Conservation (phyloP, 805 yeast genomes). For the Lipomyces kockii region DNA sequence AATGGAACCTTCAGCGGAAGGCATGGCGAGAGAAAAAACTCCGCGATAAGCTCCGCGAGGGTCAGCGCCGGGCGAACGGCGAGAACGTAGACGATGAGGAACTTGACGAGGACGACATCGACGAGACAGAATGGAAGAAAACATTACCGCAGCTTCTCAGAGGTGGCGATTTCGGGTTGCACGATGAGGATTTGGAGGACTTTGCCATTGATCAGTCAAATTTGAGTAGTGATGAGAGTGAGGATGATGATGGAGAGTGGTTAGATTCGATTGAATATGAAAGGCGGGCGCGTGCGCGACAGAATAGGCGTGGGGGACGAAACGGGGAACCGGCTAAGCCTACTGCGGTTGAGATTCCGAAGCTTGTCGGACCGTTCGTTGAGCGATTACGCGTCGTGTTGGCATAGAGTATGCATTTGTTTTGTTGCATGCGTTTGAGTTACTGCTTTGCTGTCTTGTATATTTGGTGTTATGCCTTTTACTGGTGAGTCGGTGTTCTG, state of each 20-base stretch:
- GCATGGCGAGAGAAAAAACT: slow-evolving; percentile 41
- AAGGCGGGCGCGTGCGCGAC: slow-evolving; percentile 40
- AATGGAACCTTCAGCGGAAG: slow-evolving; percentile 47
- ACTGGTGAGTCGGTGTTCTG: not conserved
- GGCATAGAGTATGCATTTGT: slow-evolving; percentile 13
- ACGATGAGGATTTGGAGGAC: slow-evolving; percentile 56
- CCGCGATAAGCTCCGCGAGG: slow-evolving; percentile 32
- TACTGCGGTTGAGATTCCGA: slow-evolving; percentile 28
- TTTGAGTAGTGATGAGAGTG: slow-evolving; percentile 44
- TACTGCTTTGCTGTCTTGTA: not conserved
- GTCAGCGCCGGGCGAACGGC: slow-evolving; percentile 34
- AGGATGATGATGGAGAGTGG: slow-evolving; percentile 41
- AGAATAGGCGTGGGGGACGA: slow-evolving; percentile 29
- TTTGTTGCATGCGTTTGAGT: not conserved
- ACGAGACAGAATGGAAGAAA: slow-evolving; percentile 51
- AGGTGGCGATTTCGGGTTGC: slow-evolving; percentile 54
- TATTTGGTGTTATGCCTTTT: not conserved
- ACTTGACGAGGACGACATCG: slow-evolving; percentile 39
- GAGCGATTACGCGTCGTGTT: slow-evolving; percentile 38
- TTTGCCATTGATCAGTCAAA: slow-evolving; percentile 44
- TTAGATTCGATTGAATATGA: slow-evolving; percentile 43
- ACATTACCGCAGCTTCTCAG: slow-evolving; percentile 52
- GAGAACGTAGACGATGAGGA: slow-evolving; percentile 38
- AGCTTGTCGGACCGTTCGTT: slow-evolving; percentile 30
- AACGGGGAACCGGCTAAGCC: slow-evolving; percentile 35